Base-by-base conservation (phyloP, 805 yeast genomes). In the Saccharomycopsis guyanensis region DNA sequence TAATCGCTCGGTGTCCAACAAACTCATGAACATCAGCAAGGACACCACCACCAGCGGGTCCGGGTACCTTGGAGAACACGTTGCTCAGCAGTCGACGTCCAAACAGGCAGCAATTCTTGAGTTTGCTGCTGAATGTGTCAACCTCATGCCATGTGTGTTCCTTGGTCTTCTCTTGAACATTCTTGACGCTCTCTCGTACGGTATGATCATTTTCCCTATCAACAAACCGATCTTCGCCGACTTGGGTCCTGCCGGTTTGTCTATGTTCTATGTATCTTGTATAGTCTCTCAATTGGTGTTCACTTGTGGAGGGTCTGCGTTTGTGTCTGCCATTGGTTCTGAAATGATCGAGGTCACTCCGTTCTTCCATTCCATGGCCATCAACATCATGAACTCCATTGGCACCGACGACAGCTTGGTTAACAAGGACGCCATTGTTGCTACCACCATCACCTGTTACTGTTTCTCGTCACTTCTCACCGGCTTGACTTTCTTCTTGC, bases 331-430 rank as follows among this genome's bases (percentile, higher is more conserved):
- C n/a, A 79, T 91, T 38, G 98, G 98, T 1, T 85, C 96, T 3
- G 97, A 93, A 65, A 93, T 93, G 98, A 93, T 93, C 54, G 98
- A 93, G 62, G 87, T 93, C n/a, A 95, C 96, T 1, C 98, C 98
- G 1, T 93, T 93, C 62, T 91, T 91, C 69, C 98, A 93, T 59
- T 74, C 94, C 2, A 89, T 93, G 95, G 97, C 97, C 1, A 68
- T 75, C 23, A 68, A 81, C 12, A 80, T 93, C 41, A 68, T 81
- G 61, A 59, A 64, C 2, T 68, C 71, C 19, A 69, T 86, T 56
- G 81, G 81, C 6, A 72, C 65, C 8, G 68, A 66, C 2, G 64
- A 47, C 29, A 22, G 38, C 16, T 27, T 41, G 2, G 35, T 22
- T 13, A 62, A 66, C 24, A 57, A 68, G 33, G 73, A 71, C 8